Evolutionary conservation across 2,329 filamentous ascomycete species (phyloP), one percentile per base, ranked within the genome.

Genomic region (Fusarium sp.): DNA sequence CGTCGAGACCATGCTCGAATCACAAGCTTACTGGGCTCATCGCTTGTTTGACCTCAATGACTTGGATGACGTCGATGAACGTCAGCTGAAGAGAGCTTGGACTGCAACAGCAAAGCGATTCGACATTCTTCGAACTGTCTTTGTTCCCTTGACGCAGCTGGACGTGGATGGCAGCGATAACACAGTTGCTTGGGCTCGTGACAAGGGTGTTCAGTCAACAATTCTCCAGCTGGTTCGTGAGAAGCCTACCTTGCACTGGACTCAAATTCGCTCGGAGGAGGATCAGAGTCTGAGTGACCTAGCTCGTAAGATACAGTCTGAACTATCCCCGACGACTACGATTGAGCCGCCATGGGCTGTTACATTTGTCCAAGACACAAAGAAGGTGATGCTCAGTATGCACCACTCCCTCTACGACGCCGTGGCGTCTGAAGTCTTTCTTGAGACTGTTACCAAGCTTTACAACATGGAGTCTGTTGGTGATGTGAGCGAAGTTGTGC

Each of bases 1-100:
- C 11, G 54, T 70, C 0, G 67, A 70, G 38, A 70, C 67, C 3
- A 70, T 70, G 61, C 45, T 70, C 0, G 67, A 70, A 32, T 55
- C 67, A 1, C 41, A 56, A 20, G 67, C 67, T 3, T 70, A 70
- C 18, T 70, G 67, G 67, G 55, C 67, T 1, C 67, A 70, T 18
- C 61, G 67, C 10, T 6, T 70, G 4, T 70, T 70, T 9, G 61
- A 70, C 1, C 13, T 70, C 3, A 50, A 37, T 33, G 55, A 70
- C 1, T 18, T 70, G 1, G 61, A 54, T 2, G 61, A 70, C 2
- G 6, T 63, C 5, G 67, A 70, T 4, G 33, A 20, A 2, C 26
- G 42, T 1, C 50, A 60, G 7, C 30, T 70, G 41, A 62, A 70
- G 50, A 45, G 20, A 15, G 67, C 67, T 3, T 70, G 67, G 67